Conservation (phyloP, 768 basidiomycete genomes). For the Calocybe indica region DNA sequence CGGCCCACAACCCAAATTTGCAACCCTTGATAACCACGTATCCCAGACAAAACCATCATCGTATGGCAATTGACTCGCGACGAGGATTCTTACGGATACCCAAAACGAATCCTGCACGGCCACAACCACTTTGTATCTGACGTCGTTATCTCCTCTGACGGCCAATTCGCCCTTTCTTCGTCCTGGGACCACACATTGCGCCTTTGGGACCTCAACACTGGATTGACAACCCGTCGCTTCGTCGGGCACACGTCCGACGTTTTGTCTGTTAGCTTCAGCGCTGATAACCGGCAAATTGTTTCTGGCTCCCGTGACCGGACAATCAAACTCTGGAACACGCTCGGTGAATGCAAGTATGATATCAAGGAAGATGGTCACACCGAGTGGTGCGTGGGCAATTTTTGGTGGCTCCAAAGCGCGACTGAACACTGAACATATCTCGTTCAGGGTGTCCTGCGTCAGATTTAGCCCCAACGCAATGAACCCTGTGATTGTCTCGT, state of each 20-base stretch:
- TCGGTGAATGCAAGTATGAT: conserved; percentile 99
- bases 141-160: conserved; percentile 98
- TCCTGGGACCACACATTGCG: conserved; percentile 99
- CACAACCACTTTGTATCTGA: conserved; percentile 99
- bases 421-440: neutral
- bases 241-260: conserved; percentile 98
- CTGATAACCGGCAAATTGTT: conserved; percentile 99
- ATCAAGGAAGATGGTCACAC: conserved; percentile 98
- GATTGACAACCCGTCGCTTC: conserved; percentile 92
- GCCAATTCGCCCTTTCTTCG: conserved; percentile 97
- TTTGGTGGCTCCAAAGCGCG: conserved; percentile 8
- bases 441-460: conserved; percentile 90
- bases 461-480: conserved; percentile 97
- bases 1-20: neutral
- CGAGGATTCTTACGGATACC: conserved; percentile 88
- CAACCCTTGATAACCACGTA: conserved; percentile 16
- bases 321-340: conserved; percentile 99
- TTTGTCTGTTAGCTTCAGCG: conserved; percentile 98
- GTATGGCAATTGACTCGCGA: conserved; percentile 98
- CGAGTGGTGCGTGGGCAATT: conserved; percentile 62
- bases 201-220: conserved; percentile 99
- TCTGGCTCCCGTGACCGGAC: conserved; percentile 94
- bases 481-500: conserved; percentile 98
- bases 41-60: conserved; percentile 96
- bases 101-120: conserved; percentile 95